phyloP scores from a whole-genome alignment of 116 monocot genomes.

The Iris pallida region DNA sequence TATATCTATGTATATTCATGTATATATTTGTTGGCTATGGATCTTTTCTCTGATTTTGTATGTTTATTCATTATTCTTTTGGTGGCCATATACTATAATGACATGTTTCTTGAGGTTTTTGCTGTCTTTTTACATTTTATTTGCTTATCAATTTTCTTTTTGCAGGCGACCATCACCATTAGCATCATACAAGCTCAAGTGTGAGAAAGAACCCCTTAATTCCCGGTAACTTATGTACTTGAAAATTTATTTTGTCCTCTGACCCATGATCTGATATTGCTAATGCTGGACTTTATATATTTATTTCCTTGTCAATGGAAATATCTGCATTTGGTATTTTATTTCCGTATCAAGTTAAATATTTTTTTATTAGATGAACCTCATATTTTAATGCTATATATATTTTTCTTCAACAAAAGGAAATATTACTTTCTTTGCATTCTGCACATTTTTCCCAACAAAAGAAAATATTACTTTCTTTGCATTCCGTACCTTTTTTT shows the following conservation, averaged over 20 bases:
- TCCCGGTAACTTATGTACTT: constrained; percentile 39
- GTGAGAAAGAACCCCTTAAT: constrained; percentile 87
- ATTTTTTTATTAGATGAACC: not conserved
- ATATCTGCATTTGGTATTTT: not conserved
- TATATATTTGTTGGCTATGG: not conserved
- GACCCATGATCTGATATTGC: not conserved
- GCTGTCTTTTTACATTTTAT: not conserved
- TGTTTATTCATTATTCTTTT: not conserved
- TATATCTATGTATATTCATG: not conserved
- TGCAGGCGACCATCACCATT: constrained; percentile 63
- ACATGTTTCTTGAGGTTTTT: not conserved
- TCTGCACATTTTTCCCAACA: not conserved
- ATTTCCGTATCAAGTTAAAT: not conserved
- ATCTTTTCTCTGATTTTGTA: not conserved
- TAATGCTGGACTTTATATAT: not conserved
- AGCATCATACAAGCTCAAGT: constrained; percentile 81
- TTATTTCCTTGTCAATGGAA: not conserved
- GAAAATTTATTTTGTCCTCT: constrained; percentile 5
- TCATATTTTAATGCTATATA: not conserved
- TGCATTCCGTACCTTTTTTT: no score
- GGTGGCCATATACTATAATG: not conserved
- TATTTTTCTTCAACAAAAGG: no score
- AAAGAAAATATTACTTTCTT: no score
- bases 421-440: not conserved
- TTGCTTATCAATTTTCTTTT: not conserved